Evolutionary conservation across 2,329 filamentous ascomycete species (phyloP).

Genomic region (Leptodontidium sp.): DNA sequence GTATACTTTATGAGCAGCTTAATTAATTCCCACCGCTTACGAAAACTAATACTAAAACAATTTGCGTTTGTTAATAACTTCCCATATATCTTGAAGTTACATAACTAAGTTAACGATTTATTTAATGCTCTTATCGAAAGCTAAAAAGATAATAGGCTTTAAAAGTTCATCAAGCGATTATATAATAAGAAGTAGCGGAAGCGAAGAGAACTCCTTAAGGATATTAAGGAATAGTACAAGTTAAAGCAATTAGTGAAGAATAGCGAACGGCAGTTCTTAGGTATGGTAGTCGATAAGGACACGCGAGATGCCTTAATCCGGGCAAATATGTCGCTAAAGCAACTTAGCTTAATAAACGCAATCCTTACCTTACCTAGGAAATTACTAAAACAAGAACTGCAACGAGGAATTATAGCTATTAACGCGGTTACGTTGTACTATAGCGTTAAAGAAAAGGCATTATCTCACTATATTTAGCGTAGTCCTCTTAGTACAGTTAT

Average conservation of each 20-base stretch:
- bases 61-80: constrained; percentile 1
- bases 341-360: constrained; percentile 3
- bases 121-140: not conserved
- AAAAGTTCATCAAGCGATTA: constrained; percentile 2
- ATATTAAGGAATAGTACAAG: constrained; percentile 8
- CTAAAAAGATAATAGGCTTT: constrained; percentile 1
- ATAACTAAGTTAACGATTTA: not conserved
- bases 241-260: constrained; percentile 6
- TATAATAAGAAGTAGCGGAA: constrained; percentile 5
- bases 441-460: not conserved
- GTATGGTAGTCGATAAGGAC: constrained; percentile 8
- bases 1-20: not conserved
- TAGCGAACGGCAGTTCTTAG: not conserved
- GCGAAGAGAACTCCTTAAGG: constrained; percentile 5
- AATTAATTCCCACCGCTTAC: not conserved
- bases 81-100: constrained; percentile 13
- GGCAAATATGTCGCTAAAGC: constrained; percentile 1
- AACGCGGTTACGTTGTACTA: constrained; percentile 11
- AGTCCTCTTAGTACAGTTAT: not conserved
- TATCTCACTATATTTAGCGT: not conserved
- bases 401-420: constrained; percentile 3
- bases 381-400: not conserved
- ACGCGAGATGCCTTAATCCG: not conserved
- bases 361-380: constrained; percentile 6
- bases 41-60: not conserved